Conservation (phyloP, 345 rosid species). For the Rhizophora apiculata region DNA sequence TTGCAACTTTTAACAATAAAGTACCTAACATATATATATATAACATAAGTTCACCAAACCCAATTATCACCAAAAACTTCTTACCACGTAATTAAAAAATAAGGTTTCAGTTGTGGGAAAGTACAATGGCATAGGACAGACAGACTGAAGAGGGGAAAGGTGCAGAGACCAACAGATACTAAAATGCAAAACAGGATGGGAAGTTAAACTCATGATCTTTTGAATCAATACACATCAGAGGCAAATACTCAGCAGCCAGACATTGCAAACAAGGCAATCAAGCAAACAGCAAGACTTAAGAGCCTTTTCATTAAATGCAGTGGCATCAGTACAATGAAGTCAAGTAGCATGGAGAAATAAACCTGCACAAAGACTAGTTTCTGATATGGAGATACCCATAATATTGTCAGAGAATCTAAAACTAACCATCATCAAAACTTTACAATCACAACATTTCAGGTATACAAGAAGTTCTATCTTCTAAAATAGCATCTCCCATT, state of each 20-base stretch:
- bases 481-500: neutral
- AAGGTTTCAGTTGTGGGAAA: slow-evolving; percentile 10
- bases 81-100: slow-evolving; percentile 9
- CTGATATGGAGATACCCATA: neutral
- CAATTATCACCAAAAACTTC: slow-evolving; percentile 9
- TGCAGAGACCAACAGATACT: neutral
- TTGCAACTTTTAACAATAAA: slow-evolving; percentile 97
- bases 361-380: neutral
- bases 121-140: slow-evolving; percentile 6
- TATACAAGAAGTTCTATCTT: neutral
- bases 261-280: neutral
- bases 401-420: neutral
- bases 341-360: neutral
- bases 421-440: neutral
- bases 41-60: slow-evolving; percentile 18
- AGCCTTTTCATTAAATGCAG: neutral
- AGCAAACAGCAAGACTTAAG: neutral
- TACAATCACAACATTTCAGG: neutral
- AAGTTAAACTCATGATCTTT: neutral
- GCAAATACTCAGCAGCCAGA: slow-evolving; percentile 2
- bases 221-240: neutral
- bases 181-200: neutral
- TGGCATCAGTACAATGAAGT: neutral
- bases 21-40: slow-evolving; percentile 56
- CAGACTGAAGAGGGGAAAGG: neutral